Percentiles rank a stretch among this genome's conserved stretches.
phyloP scores from a whole-genome alignment of 805 yeast genomes.

The Candida stauntonica region DNA sequence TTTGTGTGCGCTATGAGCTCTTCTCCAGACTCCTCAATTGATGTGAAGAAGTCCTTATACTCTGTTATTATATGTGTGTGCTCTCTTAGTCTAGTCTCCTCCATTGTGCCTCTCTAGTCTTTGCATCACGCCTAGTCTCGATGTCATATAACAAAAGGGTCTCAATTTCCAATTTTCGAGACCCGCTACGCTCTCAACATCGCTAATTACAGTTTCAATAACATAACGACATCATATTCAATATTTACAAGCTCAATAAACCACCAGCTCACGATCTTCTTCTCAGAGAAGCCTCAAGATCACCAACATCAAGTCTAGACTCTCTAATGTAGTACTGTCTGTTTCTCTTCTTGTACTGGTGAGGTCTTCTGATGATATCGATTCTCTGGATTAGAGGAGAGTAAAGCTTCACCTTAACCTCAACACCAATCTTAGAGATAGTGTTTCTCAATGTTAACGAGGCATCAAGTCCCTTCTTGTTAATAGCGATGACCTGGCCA shows the following conservation, averaged over 20 bases:
- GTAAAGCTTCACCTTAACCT: slow-evolving; percentile 72
- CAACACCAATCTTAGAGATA: slow-evolving; percentile 79
- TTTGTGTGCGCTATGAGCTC: not conserved
- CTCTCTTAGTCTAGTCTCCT: too few species aligned
- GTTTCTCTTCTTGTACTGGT: slow-evolving; percentile 67
- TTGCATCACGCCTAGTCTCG: too few species aligned
- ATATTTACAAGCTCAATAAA: not conserved
- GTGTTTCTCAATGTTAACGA: slow-evolving; percentile 81
- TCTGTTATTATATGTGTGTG: slow-evolving; percentile 6
- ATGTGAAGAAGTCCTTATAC: slow-evolving; percentile 3
- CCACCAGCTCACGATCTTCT: slow-evolving; percentile 19
- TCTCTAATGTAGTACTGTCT: slow-evolving; percentile 90
- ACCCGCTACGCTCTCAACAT: too few species aligned
- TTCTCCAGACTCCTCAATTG: not conserved
- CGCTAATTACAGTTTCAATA: not conserved
- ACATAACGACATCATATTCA: not conserved
- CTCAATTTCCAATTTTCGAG: not conserved
- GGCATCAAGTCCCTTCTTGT: slow-evolving; percentile 67
- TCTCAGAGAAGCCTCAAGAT: slow-evolving; percentile 46
- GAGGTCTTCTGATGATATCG: slow-evolving; percentile 74
- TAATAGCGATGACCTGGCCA: slow-evolving; percentile 77
- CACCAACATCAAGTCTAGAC: slow-evolving; percentile 71
- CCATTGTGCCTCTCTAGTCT: too few species aligned
- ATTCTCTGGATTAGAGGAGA: slow-evolving; percentile 74
- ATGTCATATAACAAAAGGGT: not conserved